Base-by-base conservation (phyloP, 345 rosid genomes). In the Reutealis trisperma region DNA sequence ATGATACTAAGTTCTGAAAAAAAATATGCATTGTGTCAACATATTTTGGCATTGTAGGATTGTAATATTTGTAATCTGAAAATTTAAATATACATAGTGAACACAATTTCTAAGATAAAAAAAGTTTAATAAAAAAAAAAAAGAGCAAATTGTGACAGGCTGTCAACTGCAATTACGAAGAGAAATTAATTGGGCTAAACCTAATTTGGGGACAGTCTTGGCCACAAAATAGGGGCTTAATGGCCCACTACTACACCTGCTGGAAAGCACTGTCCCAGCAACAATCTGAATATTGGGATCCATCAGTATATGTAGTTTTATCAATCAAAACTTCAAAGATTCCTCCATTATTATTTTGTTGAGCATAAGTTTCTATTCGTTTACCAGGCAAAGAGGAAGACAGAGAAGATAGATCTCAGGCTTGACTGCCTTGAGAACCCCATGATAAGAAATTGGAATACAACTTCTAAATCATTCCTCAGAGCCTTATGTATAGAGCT, bases 161-260 rank as follows among this genome's bases (percentile, higher is more conserved):
- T 67, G 77, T 71, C 75, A 73, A 69, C 65, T 41, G 34, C 70
- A 67, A 73, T 59, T 44, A 73, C 59, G 52, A 19, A 11, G 19
- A 51, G 11, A 55, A 64, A 70, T 54, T 44, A 44, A 77, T n/a
- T 8, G 59, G 60, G 49, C 51, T 21, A 41, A 34, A 63, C 32
- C 59, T 25, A 55, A 71, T 22, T 22, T 57, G 44, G 58, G 27
- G 27, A 32, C 81, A 78, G 41, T 21, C 44, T 65, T 45, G 34
- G 68, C 55, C 65, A 54, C 41, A 37, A 2, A 37, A 37, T 37
- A 37, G 6, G 0, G 41, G 41, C 41, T 37, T 4, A 37, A 37
- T 37, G 41, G 41, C 76, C 67, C 72, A n/a, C 61, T 67, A 47
- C 13, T 12, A 47, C 51, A 47, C 11, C 51, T 47, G 51, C 11